phyloP scores from a whole-genome alignment of 2,329 filamentous ascomycete species.

The Gnomoniopsis smithogilvyi region DNA sequence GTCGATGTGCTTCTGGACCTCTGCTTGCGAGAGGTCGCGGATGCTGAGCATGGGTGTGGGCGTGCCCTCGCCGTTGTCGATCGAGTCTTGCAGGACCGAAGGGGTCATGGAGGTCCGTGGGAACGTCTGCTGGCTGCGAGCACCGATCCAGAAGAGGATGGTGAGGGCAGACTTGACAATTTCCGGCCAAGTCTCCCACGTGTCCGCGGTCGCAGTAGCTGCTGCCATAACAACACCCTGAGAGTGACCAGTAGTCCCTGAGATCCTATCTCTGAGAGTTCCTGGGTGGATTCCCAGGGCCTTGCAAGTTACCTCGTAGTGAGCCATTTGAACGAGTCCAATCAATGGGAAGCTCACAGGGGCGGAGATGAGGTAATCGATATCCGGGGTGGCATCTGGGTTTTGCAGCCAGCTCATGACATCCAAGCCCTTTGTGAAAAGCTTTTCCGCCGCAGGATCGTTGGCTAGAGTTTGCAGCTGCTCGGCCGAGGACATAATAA shows the following conservation, averaged over 20 bases:
- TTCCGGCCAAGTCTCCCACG: constrained; percentile 88
- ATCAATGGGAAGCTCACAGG: constrained; percentile 96
- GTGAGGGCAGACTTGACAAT: constrained; percentile 78
- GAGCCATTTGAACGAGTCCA: constrained; percentile 90
- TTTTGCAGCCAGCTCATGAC: constrained; percentile 91
- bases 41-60: constrained; percentile 98
- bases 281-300: constrained; percentile 87
- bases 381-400: constrained; percentile 84
- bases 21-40: constrained; percentile 80
- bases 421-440: constrained; percentile 96
- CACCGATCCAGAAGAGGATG: constrained; percentile 97
- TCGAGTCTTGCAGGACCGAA: constrained; percentile 84
- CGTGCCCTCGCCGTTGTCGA: constrained; percentile 89
- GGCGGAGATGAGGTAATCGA: constrained; percentile 90
- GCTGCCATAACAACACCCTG: constrained; percentile 94
- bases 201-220: constrained; percentile 83
- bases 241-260: constrained; percentile 91
- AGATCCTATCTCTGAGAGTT: constrained; percentile 77
- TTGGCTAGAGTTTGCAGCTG: constrained; percentile 82
- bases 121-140: constrained; percentile 95
- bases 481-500: constrained; percentile 77
- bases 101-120: constrained; percentile 92
- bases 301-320: constrained; percentile 93
- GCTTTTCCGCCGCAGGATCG: constrained; percentile 85
- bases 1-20: constrained; percentile 95